Evolutionary conservation across 2,329 filamentous ascomycete species (phyloP).

Genomic region (Aureobasidium sp.): DNA sequence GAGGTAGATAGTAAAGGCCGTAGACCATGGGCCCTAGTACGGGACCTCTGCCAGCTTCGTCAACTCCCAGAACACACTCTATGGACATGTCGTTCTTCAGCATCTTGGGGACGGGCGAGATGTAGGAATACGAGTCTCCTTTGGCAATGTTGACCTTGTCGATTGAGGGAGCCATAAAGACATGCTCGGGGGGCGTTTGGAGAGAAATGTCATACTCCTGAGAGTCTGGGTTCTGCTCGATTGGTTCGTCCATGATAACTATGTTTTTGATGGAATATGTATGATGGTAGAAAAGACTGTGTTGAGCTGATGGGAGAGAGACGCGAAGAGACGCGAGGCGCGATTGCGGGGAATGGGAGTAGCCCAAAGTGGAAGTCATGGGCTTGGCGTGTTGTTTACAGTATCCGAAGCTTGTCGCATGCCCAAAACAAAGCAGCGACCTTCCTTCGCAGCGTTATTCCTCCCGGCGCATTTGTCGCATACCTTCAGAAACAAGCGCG

Average conservation of each 20-base stretch:
- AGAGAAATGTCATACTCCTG: conserved; percentile 24
- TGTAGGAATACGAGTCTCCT: conserved; percentile 43
- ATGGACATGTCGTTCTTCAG: conserved; percentile 39
- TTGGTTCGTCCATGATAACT: conserved; percentile 25
- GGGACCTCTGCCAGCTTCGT: conserved; percentile 88
- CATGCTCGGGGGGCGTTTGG: conserved; percentile 28
- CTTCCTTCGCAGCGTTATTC: neutral
- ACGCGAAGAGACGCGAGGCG: neutral
- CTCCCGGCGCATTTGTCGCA: neutral
- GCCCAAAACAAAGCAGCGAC: neutral
- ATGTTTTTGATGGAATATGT: neutral
- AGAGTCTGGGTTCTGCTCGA: conserved; percentile 25
- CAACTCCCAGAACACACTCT: conserved; percentile 76
- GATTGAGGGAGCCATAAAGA: conserved; percentile 45
- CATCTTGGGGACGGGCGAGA: conserved; percentile 37
- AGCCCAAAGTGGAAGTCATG: neutral
- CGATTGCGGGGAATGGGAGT: neutral
- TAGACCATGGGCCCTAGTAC: conserved; percentile 78
- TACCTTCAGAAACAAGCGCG: neutral
- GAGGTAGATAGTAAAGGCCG: conserved; percentile 62
- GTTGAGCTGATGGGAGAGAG: neutral
- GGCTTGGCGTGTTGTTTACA: conserved; percentile 15
- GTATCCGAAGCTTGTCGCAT: neutral
- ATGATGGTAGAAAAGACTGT: neutral
- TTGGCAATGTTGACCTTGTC: conserved; percentile 32